A percentile compares a stretch with the other conserved stretches of the same genome.
These are phyloP conservation scores for Teratosphaeria gauchensis DNA, from an alignment of 2,329 filamentous ascomycete species.

Conservation along the genomic window DNA sequence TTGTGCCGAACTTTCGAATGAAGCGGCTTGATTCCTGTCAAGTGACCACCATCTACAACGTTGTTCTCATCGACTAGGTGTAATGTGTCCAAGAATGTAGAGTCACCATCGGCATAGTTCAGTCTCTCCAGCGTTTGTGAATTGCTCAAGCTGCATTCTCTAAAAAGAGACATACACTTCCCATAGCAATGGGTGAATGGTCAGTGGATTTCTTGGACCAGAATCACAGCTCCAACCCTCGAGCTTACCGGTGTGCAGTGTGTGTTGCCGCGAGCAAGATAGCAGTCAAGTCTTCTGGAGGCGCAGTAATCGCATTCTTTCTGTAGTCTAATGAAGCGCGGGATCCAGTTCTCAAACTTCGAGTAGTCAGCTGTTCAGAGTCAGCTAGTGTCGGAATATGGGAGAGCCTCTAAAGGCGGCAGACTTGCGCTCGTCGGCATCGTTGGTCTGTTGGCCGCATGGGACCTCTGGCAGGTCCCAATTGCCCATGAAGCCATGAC, in stretches of 20 bases:
- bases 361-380: conserved; percentile 6
- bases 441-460: not conserved
- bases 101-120: conserved; percentile 15
- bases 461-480: conserved; percentile 4
- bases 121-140: conserved; percentile 18
- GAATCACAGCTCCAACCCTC: too few relatives aligned
- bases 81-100: conserved; percentile 38
- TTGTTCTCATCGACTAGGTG: conserved; percentile 36
- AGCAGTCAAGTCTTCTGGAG: conserved; percentile 38
- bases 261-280: conserved; percentile 29
- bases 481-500: conserved; percentile 10
- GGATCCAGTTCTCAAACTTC: conserved; percentile 30
- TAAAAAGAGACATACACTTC: conserved; percentile 36
- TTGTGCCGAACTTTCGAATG: conserved; percentile 12
- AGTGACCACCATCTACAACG: conserved; percentile 22
- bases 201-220: too few relatives aligned
- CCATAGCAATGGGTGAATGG: too few relatives aligned
- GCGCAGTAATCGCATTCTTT: conserved; percentile 39
- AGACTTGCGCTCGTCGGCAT: not conserved
- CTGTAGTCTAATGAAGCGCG: conserved; percentile 36
- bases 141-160: conserved; percentile 38
- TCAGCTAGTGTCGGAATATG: not conserved
- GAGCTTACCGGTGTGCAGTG: conserved; percentile 30
- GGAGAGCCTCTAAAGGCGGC: not conserved
- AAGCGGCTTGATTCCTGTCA: conserved; percentile 25